Evolutionary conservation across 306 rosid genomes (phyloP).

Genomic region (Prosopis cineraria): DNA sequence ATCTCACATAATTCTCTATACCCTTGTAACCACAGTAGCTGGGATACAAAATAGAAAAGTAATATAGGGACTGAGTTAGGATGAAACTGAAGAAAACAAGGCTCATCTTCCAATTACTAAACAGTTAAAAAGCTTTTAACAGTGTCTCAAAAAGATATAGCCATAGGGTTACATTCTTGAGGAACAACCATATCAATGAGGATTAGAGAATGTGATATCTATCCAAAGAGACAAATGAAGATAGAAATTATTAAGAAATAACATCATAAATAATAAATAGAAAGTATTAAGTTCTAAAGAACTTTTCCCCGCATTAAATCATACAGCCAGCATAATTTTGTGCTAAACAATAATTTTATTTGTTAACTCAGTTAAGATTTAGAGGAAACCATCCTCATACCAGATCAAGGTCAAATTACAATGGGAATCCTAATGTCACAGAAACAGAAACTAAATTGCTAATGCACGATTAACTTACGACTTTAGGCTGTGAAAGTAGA

Average conservation of each 20-base stretch:
- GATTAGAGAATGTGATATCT: background rate
- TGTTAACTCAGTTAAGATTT: background rate
- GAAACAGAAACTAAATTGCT: conserved; percentile 23
- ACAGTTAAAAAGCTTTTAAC: background rate
- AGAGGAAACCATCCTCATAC: background rate
- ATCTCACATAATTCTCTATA: background rate
- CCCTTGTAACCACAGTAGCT: background rate
- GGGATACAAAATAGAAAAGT: background rate
- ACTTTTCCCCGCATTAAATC: background rate
- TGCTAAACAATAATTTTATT: background rate
- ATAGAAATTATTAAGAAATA: background rate
- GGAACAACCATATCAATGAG: background rate
- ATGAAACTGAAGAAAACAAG: background rate
- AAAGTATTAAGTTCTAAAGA: background rate
- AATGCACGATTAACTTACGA: conserved; percentile 56
- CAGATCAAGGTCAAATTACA: conserved; percentile 20
- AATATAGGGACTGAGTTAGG: background rate
- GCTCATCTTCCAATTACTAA: background rate
- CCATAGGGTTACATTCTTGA: background rate
- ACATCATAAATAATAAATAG: background rate
- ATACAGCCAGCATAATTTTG: conserved; percentile 16
- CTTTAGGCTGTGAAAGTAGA: conserved; percentile 61
- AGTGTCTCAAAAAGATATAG: background rate
- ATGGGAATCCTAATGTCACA: background rate
- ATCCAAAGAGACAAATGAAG: background rate